Base-by-base conservation (phyloP, 2,329 filamentous ascomycete species). In the Metarhizium anisopliae region DNA sequence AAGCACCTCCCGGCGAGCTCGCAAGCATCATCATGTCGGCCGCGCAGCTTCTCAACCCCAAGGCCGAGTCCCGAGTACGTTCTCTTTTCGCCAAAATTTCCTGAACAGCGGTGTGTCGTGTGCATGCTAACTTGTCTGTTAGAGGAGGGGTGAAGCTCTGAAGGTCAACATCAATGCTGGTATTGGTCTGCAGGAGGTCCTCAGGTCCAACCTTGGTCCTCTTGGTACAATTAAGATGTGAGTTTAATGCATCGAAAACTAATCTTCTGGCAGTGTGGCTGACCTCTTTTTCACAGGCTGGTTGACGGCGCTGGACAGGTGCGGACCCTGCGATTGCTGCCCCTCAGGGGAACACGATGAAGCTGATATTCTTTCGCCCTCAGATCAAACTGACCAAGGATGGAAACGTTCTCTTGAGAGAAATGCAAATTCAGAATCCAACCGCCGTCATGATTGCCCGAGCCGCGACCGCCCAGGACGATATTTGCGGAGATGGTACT, bases 311-410 rank as follows among this genome's bases (percentile, higher is more conserved):
- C 85, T 60, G 85, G 85, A 66, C 83, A 83, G 75, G 82, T 85
- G 80, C 67, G 72, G 67, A 53, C 57, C 59, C 55, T 59, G 59
- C 61, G 58, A 51, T 45, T 56, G 60, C 57, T 66, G 59, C 63
- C 61, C 63, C 62, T 66, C 63, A 61, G 56, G 60, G 57, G 55
- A 51, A 59, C 38, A 57, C 59, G 60, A 61, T 60, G 55, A 63
- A 63, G 64, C 67, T 68, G 61, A 70, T 62, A 35, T 43, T 47
- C 38, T 20, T 18, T 47, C 47, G 36, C 25, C 54, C 59, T 69
- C 64, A 94, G 84, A 99, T 99, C 78, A 99, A 99, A 78, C 83
- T 99, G 71, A 99, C 94, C 65, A 99, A 99, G 75, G 94, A 99
- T 76, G 94, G 94, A 70, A 96, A 95, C 68, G 93, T 97, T 59